Conservation (phyloP, 352 stramenopile species). For the Elongisporangium senticosum region DNA sequence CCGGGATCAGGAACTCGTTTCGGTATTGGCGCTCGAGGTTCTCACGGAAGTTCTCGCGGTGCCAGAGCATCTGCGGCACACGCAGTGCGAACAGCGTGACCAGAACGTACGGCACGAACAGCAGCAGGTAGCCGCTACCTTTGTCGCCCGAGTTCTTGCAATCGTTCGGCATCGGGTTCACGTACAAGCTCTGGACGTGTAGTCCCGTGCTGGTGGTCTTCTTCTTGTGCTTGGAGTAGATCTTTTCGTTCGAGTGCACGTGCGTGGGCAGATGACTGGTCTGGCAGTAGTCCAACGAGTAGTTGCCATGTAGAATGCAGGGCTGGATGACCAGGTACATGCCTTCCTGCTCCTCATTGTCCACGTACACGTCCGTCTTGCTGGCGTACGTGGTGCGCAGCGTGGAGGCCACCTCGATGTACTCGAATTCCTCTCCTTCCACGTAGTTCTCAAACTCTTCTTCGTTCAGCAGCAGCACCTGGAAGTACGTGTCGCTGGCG, state of each 20-base stretch:
- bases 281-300: conserved; percentile 30
- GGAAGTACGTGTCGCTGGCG: conserved; percentile 29
- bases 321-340: conserved; percentile 64
- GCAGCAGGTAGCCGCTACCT: conserved; percentile 39
- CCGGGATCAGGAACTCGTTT: conserved; percentile 39
- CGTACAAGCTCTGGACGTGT: conserved; percentile 30
- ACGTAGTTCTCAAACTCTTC: conserved; percentile 47
- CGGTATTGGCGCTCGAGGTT: conserved; percentile 63
- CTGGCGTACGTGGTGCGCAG: conserved; percentile 44
- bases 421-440: conserved; percentile 34
- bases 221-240: conserved; percentile 37
- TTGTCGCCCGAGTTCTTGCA: conserved; percentile 43
- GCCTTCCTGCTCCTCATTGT: conserved; percentile 38
- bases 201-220: conserved; percentile 13
- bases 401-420: conserved; percentile 26
- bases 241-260: conserved; percentile 32
- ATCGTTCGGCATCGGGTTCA: conserved; percentile 58
- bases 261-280: conserved; percentile 24
- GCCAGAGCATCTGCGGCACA: conserved; percentile 52
- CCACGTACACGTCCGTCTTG: conserved; percentile 36
- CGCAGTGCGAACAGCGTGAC: conserved; percentile 46
- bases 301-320: conserved; percentile 29
- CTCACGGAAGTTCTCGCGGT: conserved; percentile 49
- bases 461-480: conserved; percentile 48
- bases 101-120: conserved; percentile 56